phyloP scores from a whole-genome alignment of 108 stramenopile species.

The Pseudonitzschia multiseries region DNA sequence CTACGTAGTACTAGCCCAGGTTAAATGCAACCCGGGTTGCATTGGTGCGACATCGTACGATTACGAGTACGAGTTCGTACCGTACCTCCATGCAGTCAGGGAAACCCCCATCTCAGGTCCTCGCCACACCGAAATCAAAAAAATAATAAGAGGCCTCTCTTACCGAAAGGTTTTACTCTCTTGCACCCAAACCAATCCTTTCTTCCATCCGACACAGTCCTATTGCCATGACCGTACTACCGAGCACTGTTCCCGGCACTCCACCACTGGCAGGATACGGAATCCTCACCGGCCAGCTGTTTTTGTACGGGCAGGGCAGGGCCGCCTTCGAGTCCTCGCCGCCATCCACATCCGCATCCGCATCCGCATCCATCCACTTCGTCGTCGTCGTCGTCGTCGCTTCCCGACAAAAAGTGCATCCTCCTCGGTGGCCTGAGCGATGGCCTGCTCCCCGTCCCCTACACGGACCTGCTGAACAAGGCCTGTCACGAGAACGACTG shows the following conservation, averaged over 20 bases:
- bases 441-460: slow-evolving; percentile 79
- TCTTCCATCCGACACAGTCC: background rate
- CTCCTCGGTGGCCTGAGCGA: slow-evolving; percentile 78
- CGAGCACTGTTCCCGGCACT: background rate
- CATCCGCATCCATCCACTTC: too few relatives aligned
- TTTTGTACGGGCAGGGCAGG: slow-evolving; percentile 65
- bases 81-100: too few relatives aligned
- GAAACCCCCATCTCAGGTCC: too few relatives aligned
- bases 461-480: slow-evolving; percentile 57
- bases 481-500: slow-evolving; percentile 54
- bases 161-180: too few relatives aligned
- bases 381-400: background rate
- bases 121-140: too few relatives aligned
- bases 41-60: too few relatives aligned
- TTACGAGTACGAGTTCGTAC: too few relatives aligned
- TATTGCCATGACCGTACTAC: background rate
- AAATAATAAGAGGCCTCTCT: too few relatives aligned
- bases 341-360: background rate
- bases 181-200: too few relatives aligned
- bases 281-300: slow-evolving; percentile 61
- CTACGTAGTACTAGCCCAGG: too few relatives aligned
- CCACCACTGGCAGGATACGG: slow-evolving; percentile 62
- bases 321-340: slow-evolving; percentile 76
- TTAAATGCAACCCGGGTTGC: too few relatives aligned
- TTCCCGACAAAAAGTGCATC: slow-evolving; percentile 67